Percentiles rank a stretch among this genome's conserved stretches.
Evolutionary conservation across 768 basidiomycete species (phyloP).

Genomic region (Russula sp.): DNA sequence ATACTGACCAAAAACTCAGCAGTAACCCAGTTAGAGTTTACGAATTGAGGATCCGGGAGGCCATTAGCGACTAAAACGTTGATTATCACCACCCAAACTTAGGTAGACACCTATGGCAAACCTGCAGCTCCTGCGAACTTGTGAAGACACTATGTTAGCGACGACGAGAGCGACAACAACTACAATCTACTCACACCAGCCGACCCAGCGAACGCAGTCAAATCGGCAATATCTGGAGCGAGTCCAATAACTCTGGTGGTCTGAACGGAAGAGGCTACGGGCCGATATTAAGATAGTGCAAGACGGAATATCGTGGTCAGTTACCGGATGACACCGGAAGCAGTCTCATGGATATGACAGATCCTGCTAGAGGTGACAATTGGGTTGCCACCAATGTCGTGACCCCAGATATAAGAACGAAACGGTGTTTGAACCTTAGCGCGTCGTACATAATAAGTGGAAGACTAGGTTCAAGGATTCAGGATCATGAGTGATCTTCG

Average conservation of each 20-base stretch:
- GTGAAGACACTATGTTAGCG: neutral
- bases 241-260: constrained; percentile 18
- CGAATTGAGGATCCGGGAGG: constrained; percentile 47
- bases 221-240: constrained; percentile 5
- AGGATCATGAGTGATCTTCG: neutral
- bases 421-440: constrained; percentile 45
- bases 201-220: constrained; percentile 16
- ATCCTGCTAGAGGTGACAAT: constrained; percentile 53
- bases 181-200: constrained; percentile 29
- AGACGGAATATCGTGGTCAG: constrained; percentile 10
- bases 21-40: too few species aligned
- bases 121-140: constrained; percentile 23
- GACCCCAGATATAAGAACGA: constrained; percentile 48
- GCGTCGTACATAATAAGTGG: constrained; percentile 31
- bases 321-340: constrained; percentile 31
- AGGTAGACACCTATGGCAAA: neutral
- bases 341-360: constrained; percentile 30
- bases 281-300: neutral
- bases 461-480: neutral
- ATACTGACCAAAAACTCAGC: too few species aligned
- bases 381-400: constrained; percentile 41
- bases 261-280: constrained; percentile 10
- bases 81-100: constrained; percentile 30
- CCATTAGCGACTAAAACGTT: constrained; percentile 41
- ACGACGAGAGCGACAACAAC: constrained; percentile 28